phyloP scores from a whole-genome alignment of 306 rosid genomes.

The Quercus agrifolia region DNA sequence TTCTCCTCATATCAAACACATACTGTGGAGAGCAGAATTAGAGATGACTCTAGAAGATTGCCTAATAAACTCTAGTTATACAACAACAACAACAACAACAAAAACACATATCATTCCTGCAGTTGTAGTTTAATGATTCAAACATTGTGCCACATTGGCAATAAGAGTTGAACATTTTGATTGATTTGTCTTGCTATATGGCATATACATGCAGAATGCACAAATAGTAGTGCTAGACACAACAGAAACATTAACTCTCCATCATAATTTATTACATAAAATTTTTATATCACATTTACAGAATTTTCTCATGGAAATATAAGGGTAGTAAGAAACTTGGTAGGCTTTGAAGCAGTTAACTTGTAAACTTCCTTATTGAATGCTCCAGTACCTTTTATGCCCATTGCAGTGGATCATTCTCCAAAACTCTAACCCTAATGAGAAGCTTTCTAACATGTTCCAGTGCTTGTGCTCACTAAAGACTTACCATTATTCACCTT shows the following conservation, averaged over 20 bases:
- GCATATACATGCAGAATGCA: too few species aligned
- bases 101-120: background rate
- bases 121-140: background rate
- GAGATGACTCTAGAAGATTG: background rate
- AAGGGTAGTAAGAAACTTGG: conserved; percentile 60
- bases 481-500: conserved; percentile 52
- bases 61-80: too few species aligned
- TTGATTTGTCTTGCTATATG: background rate
- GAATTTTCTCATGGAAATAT: background rate
- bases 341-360: conserved; percentile 95
- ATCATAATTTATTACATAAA: background rate
- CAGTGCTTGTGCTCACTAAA: conserved; percentile 80
- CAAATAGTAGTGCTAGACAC: background rate
- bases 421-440: conserved; percentile 84
- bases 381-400: conserved; percentile 65
- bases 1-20: background rate
- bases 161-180: background rate
- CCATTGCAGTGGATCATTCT: conserved; percentile 84
- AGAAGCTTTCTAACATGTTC: conserved; percentile 93
- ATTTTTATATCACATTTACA: background rate
- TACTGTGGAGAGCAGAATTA: background rate
- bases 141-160: background rate
- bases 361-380: conserved; percentile 91
- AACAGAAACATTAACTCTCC: background rate
- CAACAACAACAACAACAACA: too few species aligned